Base-by-base conservation (phyloP, 352 stramenopile genomes). In the Globisporangium ultimum region DNA sequence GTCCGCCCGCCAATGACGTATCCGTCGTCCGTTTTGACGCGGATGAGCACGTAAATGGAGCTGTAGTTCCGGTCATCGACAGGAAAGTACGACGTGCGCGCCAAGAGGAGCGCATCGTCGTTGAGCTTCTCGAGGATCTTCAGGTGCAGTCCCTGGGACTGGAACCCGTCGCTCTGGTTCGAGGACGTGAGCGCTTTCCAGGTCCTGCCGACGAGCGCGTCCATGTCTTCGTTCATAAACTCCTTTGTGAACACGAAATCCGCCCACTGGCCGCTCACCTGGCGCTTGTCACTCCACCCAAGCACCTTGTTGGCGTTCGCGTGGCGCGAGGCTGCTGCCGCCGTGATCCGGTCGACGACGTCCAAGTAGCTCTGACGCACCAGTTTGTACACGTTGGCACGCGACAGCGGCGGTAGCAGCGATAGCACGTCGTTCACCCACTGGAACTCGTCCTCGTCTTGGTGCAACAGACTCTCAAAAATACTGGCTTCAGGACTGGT, bases 91-190 rank as follows among this genome's bases (percentile, higher is more conserved):
- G 68, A 52, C n/a, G 52, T 61, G 50, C 57, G 51, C 55, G 63
- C 57, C 28, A 74, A 54, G 36, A 74, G 40, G 43, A 58, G 56
- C 28, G 67, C 65, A 48, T 64, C 40, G 40, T 64, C 67, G 22
- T 59, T 62, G 28, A 74, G 43, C 13, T 55, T 55, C 34, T 70
- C 64, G 4, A 82, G 55, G 8, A 82, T 60, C 47, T 78, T 82
- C 64, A 82, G 62, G 48, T 78, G 47, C 67, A 57, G 49, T 67
- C 56, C 2, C 54, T 47, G 43, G 58, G 59, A 20, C 70, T 74
- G 70, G 63, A 77, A 68, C 10, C 77, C 21, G 12, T 52, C 28
- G 13, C 51, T 68, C 41, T 64, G 55, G 21, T 68, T 17, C 15
- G 24, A 7, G 21, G 68, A 36, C 55, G 56, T 71, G 55, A 75